Evolutionary conservation across 495 filamentous ascomycete species (phyloP).

Genomic region (Talaromyces liani): DNA sequence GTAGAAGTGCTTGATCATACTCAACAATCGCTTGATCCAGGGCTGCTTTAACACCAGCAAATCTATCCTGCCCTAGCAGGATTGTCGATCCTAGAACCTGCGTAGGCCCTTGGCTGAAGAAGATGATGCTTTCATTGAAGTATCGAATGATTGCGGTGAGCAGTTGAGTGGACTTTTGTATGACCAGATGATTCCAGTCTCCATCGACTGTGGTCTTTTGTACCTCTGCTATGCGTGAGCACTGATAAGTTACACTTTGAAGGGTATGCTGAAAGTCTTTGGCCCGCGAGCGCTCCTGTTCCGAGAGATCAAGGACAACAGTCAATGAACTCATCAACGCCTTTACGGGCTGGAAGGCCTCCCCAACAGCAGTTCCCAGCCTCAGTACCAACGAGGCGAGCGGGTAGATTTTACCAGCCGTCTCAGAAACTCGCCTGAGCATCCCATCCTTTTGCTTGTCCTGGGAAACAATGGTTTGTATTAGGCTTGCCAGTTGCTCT

Average conservation of each 20-base stretch:
- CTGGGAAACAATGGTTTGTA: neutral
- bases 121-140: neutral
- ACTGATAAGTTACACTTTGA: neutral
- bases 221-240: neutral
- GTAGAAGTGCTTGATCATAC: neutral
- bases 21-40: neutral
- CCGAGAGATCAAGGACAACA: neutral
- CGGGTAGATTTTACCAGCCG: neutral
- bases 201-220: neutral
- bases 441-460: neutral
- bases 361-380: neutral
- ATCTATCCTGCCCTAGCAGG: neutral
- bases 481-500: neutral
- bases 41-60: neutral
- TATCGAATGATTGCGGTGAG: neutral
- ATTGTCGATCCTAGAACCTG: neutral
- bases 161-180: neutral
- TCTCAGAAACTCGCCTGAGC: neutral
- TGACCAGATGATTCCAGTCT: neutral
- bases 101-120: neutral
- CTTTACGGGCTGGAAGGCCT: neutral
- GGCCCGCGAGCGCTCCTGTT: neutral
- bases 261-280: neutral
- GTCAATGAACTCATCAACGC: neutral
- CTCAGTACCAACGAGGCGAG: neutral